Evolutionary conservation across 495 filamentous ascomycete species (phyloP).

Genomic region (Aspergillus ostianus): DNA sequence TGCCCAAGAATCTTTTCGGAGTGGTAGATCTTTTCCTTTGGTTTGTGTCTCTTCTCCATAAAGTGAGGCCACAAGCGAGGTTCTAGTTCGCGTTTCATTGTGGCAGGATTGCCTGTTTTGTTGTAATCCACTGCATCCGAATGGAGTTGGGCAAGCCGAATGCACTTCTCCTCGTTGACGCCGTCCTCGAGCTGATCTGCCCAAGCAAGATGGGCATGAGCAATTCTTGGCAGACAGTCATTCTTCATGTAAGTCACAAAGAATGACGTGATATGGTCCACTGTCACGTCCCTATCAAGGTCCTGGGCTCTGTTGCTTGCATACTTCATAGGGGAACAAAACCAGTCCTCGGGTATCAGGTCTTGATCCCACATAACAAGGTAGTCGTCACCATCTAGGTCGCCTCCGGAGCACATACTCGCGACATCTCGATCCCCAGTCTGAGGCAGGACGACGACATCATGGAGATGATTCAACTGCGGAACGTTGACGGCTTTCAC

Average conservation of each 20-base stretch:
- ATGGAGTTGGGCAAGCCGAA: constrained; percentile 76
- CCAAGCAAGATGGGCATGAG: constrained; percentile 77
- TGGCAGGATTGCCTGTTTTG: constrained; percentile 79
- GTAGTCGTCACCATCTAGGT: constrained; percentile 95
- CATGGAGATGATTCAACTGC: constrained; percentile 66
- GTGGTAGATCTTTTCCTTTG: constrained; percentile 54
- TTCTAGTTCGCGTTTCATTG: constrained; percentile 59
- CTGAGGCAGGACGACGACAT: constrained; percentile 85
- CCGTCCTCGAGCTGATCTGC: constrained; percentile 64
- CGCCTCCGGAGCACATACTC: constrained; percentile 94
- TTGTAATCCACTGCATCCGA: constrained; percentile 91
- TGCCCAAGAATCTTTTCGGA: constrained; percentile 76
- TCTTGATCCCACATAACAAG: constrained; percentile 88
- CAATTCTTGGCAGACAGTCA: constrained; percentile 75
- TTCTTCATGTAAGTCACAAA: constrained; percentile 96
- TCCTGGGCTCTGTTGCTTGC: constrained; percentile 48
- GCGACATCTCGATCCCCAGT: constrained; percentile 81
- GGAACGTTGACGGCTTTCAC: constrained; percentile 80
- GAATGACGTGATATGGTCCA: constrained; percentile 72
- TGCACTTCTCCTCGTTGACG: constrained; percentile 67
- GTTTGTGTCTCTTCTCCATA: constrained; percentile 68
- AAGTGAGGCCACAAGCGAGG: constrained; percentile 78
- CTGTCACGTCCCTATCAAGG: constrained; percentile 57
- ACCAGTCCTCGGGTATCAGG: constrained; percentile 68
- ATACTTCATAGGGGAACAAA: constrained; percentile 74